Base-by-base conservation (phyloP, 164 flowering plant genomes). In the Kingdonia uniflora region DNA sequence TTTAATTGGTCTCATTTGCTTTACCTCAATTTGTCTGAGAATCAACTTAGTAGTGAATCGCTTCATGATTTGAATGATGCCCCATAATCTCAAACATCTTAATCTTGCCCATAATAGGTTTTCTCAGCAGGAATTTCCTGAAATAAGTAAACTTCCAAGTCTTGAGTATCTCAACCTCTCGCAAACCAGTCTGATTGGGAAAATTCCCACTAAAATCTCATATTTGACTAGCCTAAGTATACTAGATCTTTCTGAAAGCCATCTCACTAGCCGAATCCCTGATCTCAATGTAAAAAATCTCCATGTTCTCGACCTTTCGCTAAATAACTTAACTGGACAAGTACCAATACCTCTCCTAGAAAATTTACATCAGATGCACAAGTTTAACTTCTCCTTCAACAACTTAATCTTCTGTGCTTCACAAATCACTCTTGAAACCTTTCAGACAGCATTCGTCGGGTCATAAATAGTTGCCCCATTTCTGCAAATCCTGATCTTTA, bases 131-230 rank as follows among this genome's bases (percentile, higher is more conserved):
- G 33, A 51, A 13, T 83, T 88, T 55, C 81, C 82, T 1, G 49
- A 22, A 38, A 42, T 79, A 15, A 67, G 51, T 37, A 47, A 46
- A 20, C 76, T 83, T 7, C 24, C 57, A 13, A 56, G 61, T 51
- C 70, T 89, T 49, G 85, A 81, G 43, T 81, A 80, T 61, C 83
- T 88, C 11, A 89, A 89, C 59, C 57, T 89, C 68, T 89, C 97
- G 12, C 58, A 42, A 44, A 70, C 79, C 39, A 58, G 73, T 62
- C 76, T 83, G 22, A 62, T 24, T 2, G 83, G 82, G 26, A 51
- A 44, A 13, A 76, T 83, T 66, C 82, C 85, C 2, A 17, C 51
- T 54, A 73, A 70, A 46, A 49, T 88, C 51, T 71, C 77, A 6
- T 50, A 66, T 42, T 57, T 85, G 71, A 47, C 48, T 26, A 60